Conservation (phyloP, 2,329 filamentous ascomycete genomes). For the Cytospora chrysosperma region DNA sequence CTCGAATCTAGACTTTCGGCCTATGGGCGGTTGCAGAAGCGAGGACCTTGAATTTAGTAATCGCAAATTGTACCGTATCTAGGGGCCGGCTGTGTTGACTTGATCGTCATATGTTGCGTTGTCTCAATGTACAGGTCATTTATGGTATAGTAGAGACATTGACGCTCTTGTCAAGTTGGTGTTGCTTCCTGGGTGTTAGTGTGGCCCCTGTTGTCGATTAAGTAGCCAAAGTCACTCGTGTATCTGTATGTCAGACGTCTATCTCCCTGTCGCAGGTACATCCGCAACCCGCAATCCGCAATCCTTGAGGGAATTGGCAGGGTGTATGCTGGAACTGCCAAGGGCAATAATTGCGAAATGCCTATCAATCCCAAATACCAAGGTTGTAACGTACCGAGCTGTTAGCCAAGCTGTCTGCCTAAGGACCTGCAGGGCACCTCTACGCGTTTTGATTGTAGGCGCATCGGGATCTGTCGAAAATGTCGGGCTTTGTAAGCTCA, state of each 20-base stretch:
- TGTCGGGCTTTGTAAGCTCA: slow-evolving; percentile 9
- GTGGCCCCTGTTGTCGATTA: slow-evolving; percentile 2
- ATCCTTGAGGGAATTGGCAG: too few species aligned
- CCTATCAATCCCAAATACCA: not conserved
- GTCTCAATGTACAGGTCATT: not conserved
- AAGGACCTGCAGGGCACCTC: not conserved
- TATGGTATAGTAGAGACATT: too few species aligned
- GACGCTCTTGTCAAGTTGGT: not conserved
- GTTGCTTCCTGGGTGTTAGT: not conserved
- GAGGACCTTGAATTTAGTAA: not conserved
- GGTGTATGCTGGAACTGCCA: not conserved
- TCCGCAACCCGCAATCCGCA: slow-evolving; percentile 14
- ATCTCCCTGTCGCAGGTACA: slow-evolving; percentile 18
- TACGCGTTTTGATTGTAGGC: not conserved
- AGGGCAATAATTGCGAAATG: not conserved
- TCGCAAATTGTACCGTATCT: not conserved
- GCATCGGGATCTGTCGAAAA: not conserved
- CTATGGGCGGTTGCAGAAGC: not conserved
- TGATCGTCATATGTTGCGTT: not conserved
- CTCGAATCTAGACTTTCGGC: not conserved
- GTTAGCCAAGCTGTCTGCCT: not conserved
- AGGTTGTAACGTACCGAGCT: slow-evolving; percentile 1
- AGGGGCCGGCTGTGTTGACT: not conserved
- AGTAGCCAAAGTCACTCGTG: slow-evolving; percentile 2
- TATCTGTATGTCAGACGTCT: slow-evolving; percentile 24